Percentiles rank a stretch among this genome's conserved stretches.
Evolutionary conservation across 2,329 filamentous ascomycete genomes (phyloP).

Genomic region (Rhinocladiella similis): DNA sequence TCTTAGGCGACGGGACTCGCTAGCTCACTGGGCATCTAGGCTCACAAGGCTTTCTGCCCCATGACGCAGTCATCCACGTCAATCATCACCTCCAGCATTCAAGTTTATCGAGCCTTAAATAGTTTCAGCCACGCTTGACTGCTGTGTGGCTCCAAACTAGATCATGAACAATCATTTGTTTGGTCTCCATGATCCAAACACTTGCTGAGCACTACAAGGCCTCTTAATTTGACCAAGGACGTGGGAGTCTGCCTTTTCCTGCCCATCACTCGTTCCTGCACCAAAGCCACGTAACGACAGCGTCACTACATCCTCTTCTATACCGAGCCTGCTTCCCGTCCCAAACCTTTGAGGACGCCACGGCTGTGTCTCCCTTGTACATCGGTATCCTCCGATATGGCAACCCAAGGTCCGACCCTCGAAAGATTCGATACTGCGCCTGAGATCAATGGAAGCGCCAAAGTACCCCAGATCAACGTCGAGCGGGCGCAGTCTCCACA

Average conservation of each 20-base stretch:
- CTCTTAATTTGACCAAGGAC: background rate
- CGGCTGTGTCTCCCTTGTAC: background rate
- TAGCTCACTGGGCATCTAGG: background rate
- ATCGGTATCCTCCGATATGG: background rate
- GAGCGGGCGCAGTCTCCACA: constrained; percentile 5
- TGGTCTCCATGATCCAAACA: background rate
- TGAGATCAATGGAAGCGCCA: constrained; percentile 13
- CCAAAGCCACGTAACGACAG: background rate
- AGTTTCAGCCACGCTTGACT: background rate
- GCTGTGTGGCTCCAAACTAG: background rate
- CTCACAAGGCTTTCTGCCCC: background rate
- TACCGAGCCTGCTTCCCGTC: background rate
- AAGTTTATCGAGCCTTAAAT: background rate
- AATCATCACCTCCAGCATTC: background rate
- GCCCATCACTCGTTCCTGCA: background rate
- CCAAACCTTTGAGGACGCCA: background rate
- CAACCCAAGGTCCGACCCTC: background rate
- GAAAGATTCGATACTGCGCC: background rate
- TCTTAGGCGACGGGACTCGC: too few species aligned
- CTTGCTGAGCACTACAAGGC: background rate
- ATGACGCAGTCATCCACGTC: constrained; percentile 18
- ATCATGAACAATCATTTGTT: background rate
- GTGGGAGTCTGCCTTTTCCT: background rate
- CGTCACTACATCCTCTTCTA: background rate
- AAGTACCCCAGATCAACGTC: constrained; percentile 10